Evolutionary conservation across 495 filamentous ascomycete species (phyloP), one percentile per base, ranked within the genome.

Genomic region (Aspergillus funiculosus): DNA sequence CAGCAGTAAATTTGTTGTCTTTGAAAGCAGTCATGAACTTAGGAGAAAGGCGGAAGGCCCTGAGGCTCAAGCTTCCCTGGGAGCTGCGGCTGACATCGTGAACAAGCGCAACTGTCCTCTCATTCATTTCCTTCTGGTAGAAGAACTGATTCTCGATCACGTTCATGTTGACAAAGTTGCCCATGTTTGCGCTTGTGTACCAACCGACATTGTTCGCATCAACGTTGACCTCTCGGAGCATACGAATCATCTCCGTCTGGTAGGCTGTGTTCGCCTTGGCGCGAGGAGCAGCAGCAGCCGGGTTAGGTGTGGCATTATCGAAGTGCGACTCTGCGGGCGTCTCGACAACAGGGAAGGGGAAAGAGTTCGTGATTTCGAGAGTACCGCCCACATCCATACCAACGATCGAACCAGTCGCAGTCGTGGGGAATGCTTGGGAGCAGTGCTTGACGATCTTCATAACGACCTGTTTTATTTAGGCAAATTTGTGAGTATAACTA

Each of bases 131-230:
- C 59, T 85, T 89, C 74, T 98, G 92, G 72, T 95, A 97, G 70
- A 87, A 86, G 68, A 83, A 90, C 68, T 96, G 92, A 68, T 97
- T 98, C 76, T 98, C 92, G 72, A 97, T 87, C 60, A 94, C 89
- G 73, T 86, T 88, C 56, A 83, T 66, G 72, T 86, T 95, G 71
- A 97, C 78, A 48, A 97, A 98, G 75, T 96, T 96, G 61, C 92
- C 94, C 81, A 98, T 92, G 69, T 89, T 95, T 47, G 91, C 89
- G 68, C 89, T 96, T 43, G 88, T 95, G 69, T 98, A 98, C 91
- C 91, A 98, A 46, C 92, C 92, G 43, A 94, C 89, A 56, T 88
- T 95, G 73, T 97, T 94, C 50, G 92, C 92, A 65, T 98, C 92
- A 43, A 97, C 86, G 62, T 98, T 98, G 55, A 98, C 94, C 67